phyloP scores from a whole-genome alignment of 1,139 yeast genomes.

The Arxiozyma slooffiae region DNA sequence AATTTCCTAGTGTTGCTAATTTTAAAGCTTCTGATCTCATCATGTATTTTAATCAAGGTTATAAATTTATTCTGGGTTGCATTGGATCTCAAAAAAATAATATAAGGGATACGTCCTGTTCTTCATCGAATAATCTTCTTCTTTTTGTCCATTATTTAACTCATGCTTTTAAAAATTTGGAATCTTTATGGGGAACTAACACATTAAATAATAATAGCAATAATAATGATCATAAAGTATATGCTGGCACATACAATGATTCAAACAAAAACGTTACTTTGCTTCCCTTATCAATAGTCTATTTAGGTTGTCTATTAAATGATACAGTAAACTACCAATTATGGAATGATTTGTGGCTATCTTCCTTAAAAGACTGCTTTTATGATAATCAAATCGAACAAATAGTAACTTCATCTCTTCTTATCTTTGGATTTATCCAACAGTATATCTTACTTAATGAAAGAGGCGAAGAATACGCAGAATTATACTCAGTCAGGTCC shows the following conservation, averaged over 20 bases:
- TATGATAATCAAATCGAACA: not conserved
- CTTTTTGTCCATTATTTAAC: not conserved
- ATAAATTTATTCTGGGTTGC: not conserved
- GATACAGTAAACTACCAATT: conserved; percentile 2
- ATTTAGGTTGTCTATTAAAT: conserved; percentile 2
- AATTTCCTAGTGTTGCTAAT: too few relatives aligned
- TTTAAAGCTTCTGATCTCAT: not conserved
- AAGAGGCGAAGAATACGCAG: not conserved
- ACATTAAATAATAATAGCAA: too few relatives aligned
- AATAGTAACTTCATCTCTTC: not conserved
- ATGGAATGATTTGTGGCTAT: conserved; percentile 2
- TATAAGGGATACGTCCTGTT: not conserved
- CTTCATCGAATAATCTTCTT: not conserved
- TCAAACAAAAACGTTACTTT: not conserved
- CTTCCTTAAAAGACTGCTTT: not conserved
- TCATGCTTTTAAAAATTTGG: not conserved
- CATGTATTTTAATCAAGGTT: not conserved
- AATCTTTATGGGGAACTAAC: not conserved
- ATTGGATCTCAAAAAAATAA: not conserved
- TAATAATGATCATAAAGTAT: too few relatives aligned
- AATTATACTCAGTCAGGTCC: not conserved
- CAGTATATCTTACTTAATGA: not conserved
- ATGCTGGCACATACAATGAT: not conserved
- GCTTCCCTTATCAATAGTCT: conserved; percentile 3
- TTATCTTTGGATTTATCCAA: not conserved